Base-by-base conservation (phyloP, 768 basidiomycete species). In the Piloderma croceum region DNA sequence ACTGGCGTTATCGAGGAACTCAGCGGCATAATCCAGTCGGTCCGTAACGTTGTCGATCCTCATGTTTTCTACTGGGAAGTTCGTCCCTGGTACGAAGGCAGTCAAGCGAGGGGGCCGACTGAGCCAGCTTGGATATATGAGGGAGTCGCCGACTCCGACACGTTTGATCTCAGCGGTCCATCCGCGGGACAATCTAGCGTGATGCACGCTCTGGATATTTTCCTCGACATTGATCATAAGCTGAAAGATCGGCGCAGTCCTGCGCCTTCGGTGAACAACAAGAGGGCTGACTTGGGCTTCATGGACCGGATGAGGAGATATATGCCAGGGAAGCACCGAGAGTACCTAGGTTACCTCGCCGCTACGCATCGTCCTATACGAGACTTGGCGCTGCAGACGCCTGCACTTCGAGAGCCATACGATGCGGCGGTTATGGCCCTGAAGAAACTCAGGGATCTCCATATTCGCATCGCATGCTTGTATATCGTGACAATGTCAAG, bases 171-270 rank as follows among this genome's bases (percentile, higher is more conserved):
- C 39, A 84, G 80, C 43, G 94, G 94, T 0, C 93, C 94, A 18
- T 91, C 88, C 7, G 94, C 91, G 2, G 94, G 94, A 2, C 94
- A 99, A 67, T 91, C 88, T 60, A 83, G 82, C 37, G 75, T 93
- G 41, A 90, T 99, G 70, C 89, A 82, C 50, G 82, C 87, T 7
- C 65, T 89, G 18, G 87, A 89, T 57, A 64, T 92, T 60, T 89
- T 90, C 70, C 74, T 90, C 35, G 87, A 90, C 45, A 82, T 96
- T 59, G 83, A 98, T 63, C 85, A 90, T 63, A 83, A 83, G 47
- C 81, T 91, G 56, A 71, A 77, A 31, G 72, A 82, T 45, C 71
- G 78, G 59, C 71, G 82, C 53, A 65, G 77, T 62, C 86, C 84
- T 46, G 64, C 76, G 18, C 73, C 90, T 39, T 80, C 87, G 39